Evolutionary conservation across 371 early-diverging fungal species (phyloP), one percentile per base, ranked within the genome.

Genomic region (Phascolomyces articulosus): DNA sequence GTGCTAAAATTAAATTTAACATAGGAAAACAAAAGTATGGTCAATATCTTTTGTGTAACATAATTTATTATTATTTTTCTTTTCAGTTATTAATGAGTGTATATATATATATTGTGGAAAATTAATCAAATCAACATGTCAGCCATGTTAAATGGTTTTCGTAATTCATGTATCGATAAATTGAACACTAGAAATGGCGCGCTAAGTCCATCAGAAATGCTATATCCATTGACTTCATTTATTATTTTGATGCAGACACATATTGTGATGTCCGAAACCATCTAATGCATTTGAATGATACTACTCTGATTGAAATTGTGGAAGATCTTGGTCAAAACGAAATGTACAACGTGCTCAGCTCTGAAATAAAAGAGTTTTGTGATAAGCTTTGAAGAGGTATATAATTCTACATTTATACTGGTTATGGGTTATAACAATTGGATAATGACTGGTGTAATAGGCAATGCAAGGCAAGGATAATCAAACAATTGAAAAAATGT

Each of bases 371-470:
- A 28, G 34, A 55, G 26, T 29, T 13, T 8, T 55, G 27, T n/a
- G 20, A 55, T 29, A 29, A n/a, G n/a, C 29, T 18, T 55, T 55
- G 55, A 55, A 31, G 55, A 55, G 31, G 55, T 55, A 55, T 28
- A 29, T 10, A 29, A 55, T 27, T 16, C 13, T 1, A 3, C 3
- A 8, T 23, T 51, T 13, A 51, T 51, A 7, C 31, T 31, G n/a
- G 26, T 51, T 10, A 10, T 31, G 31, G 31, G 31, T 31, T 31
- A 31, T 31, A 31, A 31, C 31, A 31, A 31, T 31, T 31, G 31
- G 31, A 31, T 29, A 0, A 4, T 31, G 26, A 18, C 1, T 15
- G 3, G n/a, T 28, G 55, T 55, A 28, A n/a, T 28, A 28, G 55
- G 20, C 29, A 16, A 18, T 55, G 55, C 29, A 55, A 8, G 29